Evolutionary conservation across 202 grass and related monocot genomes (phyloP).

Genomic region (Panicum virgatum): DNA sequence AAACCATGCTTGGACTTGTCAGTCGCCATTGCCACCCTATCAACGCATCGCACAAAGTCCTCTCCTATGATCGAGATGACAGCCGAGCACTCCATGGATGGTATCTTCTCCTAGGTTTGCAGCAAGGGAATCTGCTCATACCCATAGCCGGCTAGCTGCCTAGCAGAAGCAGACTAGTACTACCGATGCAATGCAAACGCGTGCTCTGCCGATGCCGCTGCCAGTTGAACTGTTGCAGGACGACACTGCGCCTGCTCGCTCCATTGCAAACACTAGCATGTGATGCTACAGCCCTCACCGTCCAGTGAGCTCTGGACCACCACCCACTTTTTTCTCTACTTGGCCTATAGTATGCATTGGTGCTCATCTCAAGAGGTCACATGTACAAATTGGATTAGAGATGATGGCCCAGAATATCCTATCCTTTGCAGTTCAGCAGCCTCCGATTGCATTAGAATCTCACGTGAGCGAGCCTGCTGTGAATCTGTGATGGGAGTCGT

Average conservation of each 20-base stretch:
- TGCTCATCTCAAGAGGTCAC: neutral
- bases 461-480: neutral
- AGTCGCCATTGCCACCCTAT: too few species aligned
- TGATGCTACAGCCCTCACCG: neutral
- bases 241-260: neutral
- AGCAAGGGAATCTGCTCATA: too few species aligned
- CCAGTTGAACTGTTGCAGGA: neutral
- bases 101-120: too few species aligned
- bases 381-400: neutral
- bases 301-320: slow-evolving; percentile 3
- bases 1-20: too few species aligned
- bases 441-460: neutral
- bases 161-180: too few species aligned
- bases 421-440: neutral
- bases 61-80: too few species aligned
- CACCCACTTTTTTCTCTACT: neutral
- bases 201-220: neutral
- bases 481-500: neutral
- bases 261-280: neutral
- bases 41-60: too few species aligned
- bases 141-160: too few species aligned
- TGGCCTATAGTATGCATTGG: neutral
- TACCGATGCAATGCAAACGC: too few species aligned
- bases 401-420: neutral
- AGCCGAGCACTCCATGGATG: too few species aligned